Percentiles rank a stretch among this genome's conserved stretches.
phyloP scores from a whole-genome alignment of 495 filamentous ascomycete species.

The Bacidia rubella region DNA sequence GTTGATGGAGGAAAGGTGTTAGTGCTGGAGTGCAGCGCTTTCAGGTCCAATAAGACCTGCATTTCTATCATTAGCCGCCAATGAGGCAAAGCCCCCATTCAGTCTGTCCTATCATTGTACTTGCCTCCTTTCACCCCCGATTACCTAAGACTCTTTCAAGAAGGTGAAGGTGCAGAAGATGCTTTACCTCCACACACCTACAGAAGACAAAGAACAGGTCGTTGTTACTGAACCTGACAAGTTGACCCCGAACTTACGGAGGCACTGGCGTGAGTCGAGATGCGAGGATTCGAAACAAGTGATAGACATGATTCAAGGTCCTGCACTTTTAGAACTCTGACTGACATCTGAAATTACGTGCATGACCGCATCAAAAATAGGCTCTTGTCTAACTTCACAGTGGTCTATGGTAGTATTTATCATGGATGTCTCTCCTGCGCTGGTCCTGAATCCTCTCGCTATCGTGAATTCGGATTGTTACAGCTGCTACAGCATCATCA shows the following conservation, averaged over 20 bases:
- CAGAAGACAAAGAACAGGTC: no score
- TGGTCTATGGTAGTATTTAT: background rate
- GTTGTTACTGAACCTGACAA: no score
- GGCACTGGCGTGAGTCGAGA: no score
- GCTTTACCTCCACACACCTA: no score
- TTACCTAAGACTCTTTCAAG: background rate
- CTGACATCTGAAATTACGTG: background rate
- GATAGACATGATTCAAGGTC: background rate
- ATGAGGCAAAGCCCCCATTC: background rate
- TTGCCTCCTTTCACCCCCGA: background rate
- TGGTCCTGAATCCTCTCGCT: no score
- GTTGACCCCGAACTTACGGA: no score
- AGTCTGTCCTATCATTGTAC: background rate
- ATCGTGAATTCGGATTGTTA: no score
- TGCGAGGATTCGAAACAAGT: background rate
- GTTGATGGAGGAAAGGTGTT: background rate
- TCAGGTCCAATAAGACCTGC: background rate
- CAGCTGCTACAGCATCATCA: no score
- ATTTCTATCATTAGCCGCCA: slow-evolving; percentile 1
- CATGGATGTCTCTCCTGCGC: no score
- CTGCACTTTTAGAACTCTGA: background rate
- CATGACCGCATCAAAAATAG: background rate
- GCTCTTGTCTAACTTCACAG: background rate
- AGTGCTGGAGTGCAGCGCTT: background rate
- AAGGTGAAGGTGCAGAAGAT: no score